These are phyloP conservation scores for Phytophthora crassamura DNA, from an alignment of 352 stramenopile genomes.

Conservation along the genomic window DNA sequence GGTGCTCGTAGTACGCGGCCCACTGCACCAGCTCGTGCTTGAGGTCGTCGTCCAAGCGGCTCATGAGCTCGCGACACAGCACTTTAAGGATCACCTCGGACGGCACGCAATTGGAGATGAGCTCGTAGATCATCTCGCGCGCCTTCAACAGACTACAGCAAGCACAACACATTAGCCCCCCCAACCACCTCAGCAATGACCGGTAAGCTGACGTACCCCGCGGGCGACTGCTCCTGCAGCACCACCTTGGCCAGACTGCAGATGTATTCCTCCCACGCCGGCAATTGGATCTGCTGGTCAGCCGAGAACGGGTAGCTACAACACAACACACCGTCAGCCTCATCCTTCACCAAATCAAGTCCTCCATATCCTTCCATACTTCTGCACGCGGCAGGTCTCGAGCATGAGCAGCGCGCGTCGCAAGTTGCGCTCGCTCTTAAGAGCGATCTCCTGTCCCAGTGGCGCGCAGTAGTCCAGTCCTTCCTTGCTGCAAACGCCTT, in stretches of 20 bases:
- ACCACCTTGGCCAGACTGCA: constrained; percentile 94
- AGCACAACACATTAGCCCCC: constrained; percentile 2
- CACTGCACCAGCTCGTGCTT: constrained; percentile 95
- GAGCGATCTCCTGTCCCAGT: constrained; percentile 92
- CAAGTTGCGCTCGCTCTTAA: constrained; percentile 95
- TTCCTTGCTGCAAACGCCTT: constrained; percentile 93
- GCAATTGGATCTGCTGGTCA: constrained; percentile 85
- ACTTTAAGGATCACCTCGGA: constrained; percentile 97
- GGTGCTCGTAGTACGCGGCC: constrained; percentile 93
- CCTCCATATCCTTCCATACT: constrained; percentile 32
- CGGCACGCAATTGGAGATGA: constrained; percentile 99
- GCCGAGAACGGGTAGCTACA: constrained; percentile 85
- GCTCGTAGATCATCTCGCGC: constrained; percentile 98
- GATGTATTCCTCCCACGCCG: constrained; percentile 99
- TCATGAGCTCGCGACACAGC: constrained; percentile 92
- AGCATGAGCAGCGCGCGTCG: constrained; percentile 97
- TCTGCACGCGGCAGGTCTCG: constrained; percentile 92
- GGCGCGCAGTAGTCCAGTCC: constrained; percentile 87
- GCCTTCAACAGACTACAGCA: constrained; percentile 86
- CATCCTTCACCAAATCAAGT: neutral
- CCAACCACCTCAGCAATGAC: neutral
- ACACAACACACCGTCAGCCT: constrained; percentile 7
- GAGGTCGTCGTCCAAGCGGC: constrained; percentile 95
- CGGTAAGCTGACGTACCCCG: constrained; percentile 48
- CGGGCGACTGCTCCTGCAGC: constrained; percentile 95